These are phyloP conservation scores for Arthrobotrys megalospora DNA, from an alignment of 2,329 filamentous ascomycete species.

Conservation along the genomic window DNA sequence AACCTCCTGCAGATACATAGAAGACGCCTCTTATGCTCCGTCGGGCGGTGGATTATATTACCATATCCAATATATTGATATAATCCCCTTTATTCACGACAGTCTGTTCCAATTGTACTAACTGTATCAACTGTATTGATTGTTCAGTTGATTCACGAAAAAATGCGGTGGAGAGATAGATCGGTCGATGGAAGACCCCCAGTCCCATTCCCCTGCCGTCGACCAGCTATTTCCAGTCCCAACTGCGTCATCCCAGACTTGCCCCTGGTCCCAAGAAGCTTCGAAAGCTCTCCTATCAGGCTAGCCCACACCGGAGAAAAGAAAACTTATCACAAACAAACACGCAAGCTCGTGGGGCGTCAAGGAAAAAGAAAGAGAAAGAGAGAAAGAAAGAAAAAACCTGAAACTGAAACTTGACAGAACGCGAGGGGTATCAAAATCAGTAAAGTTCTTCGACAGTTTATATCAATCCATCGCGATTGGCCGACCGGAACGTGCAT, in stretches of 20 bases:
- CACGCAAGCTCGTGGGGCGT: conserved; percentile 50
- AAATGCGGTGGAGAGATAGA: background rate
- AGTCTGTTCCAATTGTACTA: too few relatives aligned
- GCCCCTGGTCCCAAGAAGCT: conserved; percentile 30
- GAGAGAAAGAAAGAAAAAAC: background rate
- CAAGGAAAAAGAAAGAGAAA: background rate
- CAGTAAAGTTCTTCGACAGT: background rate
- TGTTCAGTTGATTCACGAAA: too few relatives aligned
- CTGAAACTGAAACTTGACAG: conserved; percentile 47
- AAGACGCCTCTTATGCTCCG: too few relatives aligned
- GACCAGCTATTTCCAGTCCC: conserved; percentile 35
- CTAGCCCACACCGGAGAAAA: background rate
- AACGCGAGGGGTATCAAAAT: conserved; percentile 46
- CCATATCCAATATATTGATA: too few relatives aligned
- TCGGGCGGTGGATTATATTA: too few relatives aligned
- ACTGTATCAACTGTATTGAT: too few relatives aligned
- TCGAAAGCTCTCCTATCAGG: conserved; percentile 4
- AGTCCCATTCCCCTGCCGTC: conserved; percentile 13
- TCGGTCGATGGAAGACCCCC: conserved; percentile 48
- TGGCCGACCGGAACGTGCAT: conserved; percentile 24
- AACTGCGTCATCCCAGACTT: conserved; percentile 53
- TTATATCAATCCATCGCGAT: conserved; percentile 19
- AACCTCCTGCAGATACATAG: too few relatives aligned
- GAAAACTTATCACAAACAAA: conserved; percentile 18
- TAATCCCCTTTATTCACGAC: too few relatives aligned